phyloP scores from a whole-genome alignment of 2,329 filamentous ascomycete species.

The Ceratocystis lukuohia region DNA sequence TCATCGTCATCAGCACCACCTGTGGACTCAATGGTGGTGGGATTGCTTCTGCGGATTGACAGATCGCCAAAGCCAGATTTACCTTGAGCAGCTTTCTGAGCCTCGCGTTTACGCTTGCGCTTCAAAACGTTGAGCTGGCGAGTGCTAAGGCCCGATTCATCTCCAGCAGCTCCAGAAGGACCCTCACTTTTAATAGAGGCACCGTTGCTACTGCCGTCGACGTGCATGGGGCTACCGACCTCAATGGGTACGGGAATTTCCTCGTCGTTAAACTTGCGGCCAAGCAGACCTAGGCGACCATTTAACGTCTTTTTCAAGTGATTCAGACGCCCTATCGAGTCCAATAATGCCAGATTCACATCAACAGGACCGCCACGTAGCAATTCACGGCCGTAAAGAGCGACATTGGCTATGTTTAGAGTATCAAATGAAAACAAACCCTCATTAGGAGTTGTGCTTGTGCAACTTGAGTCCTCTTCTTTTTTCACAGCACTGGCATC shows the following conservation, averaged over 20 bases:
- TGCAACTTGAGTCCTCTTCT: slow-evolving; percentile 37
- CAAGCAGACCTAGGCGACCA: slow-evolving; percentile 69
- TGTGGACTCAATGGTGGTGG: slow-evolving; percentile 45
- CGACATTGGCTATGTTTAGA: slow-evolving; percentile 64
- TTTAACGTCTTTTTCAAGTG: slow-evolving; percentile 82
- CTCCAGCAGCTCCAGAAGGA: slow-evolving; percentile 33
- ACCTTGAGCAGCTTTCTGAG: slow-evolving; percentile 70
- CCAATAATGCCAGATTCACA: slow-evolving; percentile 67
- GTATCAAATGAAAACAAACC: slow-evolving; percentile 44
- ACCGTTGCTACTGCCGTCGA: slow-evolving; percentile 28
- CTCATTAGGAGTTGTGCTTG: slow-evolving; percentile 15
- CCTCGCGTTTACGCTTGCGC: slow-evolving; percentile 80
- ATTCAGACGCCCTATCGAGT: slow-evolving; percentile 64
- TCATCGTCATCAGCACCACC: slow-evolving; percentile 42
- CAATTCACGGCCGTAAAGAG: slow-evolving; percentile 72
- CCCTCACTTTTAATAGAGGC: slow-evolving; percentile 25
- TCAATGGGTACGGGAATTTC: slow-evolving; percentile 42
- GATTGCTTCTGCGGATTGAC: slow-evolving; percentile 51
- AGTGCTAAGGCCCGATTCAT: slow-evolving; percentile 68
- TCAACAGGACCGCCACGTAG: slow-evolving; percentile 79
- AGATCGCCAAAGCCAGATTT: slow-evolving; percentile 86
- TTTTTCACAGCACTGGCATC: slow-evolving; percentile 41
- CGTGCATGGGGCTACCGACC: slow-evolving; percentile 32
- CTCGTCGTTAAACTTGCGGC: slow-evolving; percentile 74
- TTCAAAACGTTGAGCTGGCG: slow-evolving; percentile 91